phyloP scores from a whole-genome alignment of 768 basidiomycete genomes.

The Boletus pseudopeckii region DNA sequence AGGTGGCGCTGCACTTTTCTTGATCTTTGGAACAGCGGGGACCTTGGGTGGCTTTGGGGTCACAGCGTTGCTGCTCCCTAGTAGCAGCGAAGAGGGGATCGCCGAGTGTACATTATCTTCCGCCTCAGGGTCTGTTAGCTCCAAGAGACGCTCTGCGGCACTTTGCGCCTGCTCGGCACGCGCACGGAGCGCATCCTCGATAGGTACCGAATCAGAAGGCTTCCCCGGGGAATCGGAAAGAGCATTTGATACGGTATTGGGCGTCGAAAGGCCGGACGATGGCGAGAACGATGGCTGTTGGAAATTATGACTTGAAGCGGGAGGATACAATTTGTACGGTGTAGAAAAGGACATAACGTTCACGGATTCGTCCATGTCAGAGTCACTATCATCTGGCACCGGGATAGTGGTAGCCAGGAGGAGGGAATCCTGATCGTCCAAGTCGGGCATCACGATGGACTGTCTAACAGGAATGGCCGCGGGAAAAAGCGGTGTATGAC shows the following conservation, averaged over 20 bases:
- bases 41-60: constrained; percentile 39
- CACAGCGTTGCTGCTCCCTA: constrained; percentile 37
- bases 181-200: constrained; percentile 84
- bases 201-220: constrained; percentile 44
- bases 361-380: constrained; percentile 53
- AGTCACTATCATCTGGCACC: constrained; percentile 73
- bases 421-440: constrained; percentile 55
- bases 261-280: constrained; percentile 48
- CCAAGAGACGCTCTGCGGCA: constrained; percentile 82
- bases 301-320: constrained; percentile 37
- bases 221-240: constrained; percentile 52
- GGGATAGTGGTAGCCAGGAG: constrained; percentile 70
- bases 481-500: constrained; percentile 3
- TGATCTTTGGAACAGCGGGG: constrained; percentile 33
- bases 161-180: constrained; percentile 93
- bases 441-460: constrained; percentile 42
- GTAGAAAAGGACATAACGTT: constrained; percentile 73
- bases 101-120: constrained; percentile 49
- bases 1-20: constrained; percentile 39
- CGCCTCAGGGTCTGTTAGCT: constrained; percentile 80
- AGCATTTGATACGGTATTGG: constrained; percentile 53
- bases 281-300: constrained; percentile 52
- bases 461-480: constrained; percentile 39
- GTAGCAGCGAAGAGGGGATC: constrained; percentile 53
- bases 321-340: constrained; percentile 52